Conservation (phyloP, 768 basidiomycete species). For the Daedaleopsis nitida region DNA sequence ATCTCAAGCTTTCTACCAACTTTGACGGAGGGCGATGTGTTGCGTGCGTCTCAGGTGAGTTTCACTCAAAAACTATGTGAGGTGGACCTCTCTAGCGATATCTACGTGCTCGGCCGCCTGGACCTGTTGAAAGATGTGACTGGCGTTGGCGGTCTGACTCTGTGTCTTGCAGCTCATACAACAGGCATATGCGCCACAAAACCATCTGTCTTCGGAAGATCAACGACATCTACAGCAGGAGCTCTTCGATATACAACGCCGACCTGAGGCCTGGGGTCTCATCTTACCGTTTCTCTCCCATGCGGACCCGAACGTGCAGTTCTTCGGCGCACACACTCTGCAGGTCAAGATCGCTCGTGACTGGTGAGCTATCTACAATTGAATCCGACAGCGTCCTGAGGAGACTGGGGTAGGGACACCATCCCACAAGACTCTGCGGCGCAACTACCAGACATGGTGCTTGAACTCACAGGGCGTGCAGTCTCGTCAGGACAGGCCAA, state of each 20-base stretch:
- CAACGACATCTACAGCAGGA: conserved; percentile 69
- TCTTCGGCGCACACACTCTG: conserved; percentile 92
- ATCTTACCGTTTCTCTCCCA: conserved; percentile 75
- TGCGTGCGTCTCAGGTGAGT: conserved; percentile 60
- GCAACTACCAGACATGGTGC: conserved; percentile 62
- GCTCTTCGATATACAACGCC: conserved; percentile 75
- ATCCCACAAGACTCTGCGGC: conserved; percentile 65
- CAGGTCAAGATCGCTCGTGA: conserved; percentile 94
- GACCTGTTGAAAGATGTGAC: too few species aligned
- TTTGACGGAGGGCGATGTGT: conserved; percentile 52
- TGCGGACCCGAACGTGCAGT: conserved; percentile 82
- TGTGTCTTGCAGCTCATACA: conserved; percentile 56
- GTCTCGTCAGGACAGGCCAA: conserved; percentile 59
- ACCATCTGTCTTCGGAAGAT: conserved; percentile 53
- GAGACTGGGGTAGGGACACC: conserved; percentile 54
- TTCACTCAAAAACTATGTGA: too few species aligned
- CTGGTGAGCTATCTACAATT: conserved; percentile 56
- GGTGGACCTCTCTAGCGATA: too few species aligned
- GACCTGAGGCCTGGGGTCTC: conserved; percentile 82
- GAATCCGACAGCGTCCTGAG: background rate
- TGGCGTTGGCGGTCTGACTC: too few species aligned
- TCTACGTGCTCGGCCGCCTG: too few species aligned
- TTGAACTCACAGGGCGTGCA: conserved; percentile 70
- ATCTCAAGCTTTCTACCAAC: conserved; percentile 48
- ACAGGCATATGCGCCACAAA: conserved; percentile 61